phyloP scores from a whole-genome alignment of 768 basidiomycete genomes.

The Xerocomus potaroensis region DNA sequence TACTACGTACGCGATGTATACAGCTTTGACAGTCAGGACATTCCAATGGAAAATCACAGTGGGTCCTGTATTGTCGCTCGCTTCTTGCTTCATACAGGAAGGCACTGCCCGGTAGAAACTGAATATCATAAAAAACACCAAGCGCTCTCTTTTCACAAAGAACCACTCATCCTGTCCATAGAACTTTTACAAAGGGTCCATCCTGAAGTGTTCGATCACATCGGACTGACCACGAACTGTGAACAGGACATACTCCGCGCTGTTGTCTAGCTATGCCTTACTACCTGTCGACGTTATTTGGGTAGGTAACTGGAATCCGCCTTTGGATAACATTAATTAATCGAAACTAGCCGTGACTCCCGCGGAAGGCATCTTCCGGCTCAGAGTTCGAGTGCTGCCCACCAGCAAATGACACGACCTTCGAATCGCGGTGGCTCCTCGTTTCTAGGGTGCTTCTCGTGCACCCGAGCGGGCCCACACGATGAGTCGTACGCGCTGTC shows the following conservation, averaged over 20 bases:
- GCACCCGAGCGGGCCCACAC: not conserved
- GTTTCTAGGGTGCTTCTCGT: not conserved
- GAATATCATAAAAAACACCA: too few species aligned
- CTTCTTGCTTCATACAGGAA: not conserved
- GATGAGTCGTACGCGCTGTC: not conserved
- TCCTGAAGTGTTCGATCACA: too few species aligned
- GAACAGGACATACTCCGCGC: not conserved
- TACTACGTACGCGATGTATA: not conserved
- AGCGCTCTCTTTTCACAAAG: too few species aligned
- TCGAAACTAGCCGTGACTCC: not conserved
- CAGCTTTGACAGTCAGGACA: not conserved
- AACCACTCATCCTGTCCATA: too few species aligned
- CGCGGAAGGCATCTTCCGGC: not conserved
- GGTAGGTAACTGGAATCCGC: conserved; percentile 1
- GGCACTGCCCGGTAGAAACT: not conserved
- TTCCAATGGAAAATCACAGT: not conserved
- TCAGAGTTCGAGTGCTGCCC: not conserved
- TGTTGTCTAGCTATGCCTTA: not conserved
- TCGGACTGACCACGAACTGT: not conserved
- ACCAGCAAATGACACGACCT: not conserved
- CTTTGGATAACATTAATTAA: not conserved
- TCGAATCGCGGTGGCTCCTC: not conserved
- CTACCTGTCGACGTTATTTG: not conserved
- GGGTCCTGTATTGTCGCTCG: not conserved
- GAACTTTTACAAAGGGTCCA: not conserved